phyloP scores from a whole-genome alignment of 2,329 filamentous ascomycete species.

The Fusarium coffeatum region DNA sequence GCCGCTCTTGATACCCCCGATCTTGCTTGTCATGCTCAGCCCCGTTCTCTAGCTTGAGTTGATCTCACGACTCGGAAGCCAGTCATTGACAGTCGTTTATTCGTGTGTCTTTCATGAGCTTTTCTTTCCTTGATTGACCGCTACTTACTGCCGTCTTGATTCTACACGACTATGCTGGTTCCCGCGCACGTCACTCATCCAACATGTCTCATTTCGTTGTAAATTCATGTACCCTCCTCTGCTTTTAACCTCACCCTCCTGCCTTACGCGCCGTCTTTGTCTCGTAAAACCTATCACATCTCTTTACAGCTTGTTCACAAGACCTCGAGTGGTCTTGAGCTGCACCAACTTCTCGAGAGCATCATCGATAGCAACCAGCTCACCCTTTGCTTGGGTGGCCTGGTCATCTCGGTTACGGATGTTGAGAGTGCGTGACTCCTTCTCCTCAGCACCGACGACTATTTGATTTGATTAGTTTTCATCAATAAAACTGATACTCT shows the following conservation, averaged over 20 bases:
- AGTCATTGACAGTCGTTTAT: neutral
- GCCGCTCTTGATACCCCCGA: neutral
- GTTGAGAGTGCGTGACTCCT: slow-evolving; percentile 69
- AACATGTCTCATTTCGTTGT: slow-evolving; percentile 37
- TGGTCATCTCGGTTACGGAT: slow-evolving; percentile 73
- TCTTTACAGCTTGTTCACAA: slow-evolving; percentile 52
- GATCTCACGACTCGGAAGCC: slow-evolving; percentile 10
- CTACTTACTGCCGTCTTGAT: slow-evolving; percentile 21
- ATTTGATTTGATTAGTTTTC: slow-evolving; percentile 31
- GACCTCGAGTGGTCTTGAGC: slow-evolving; percentile 61
- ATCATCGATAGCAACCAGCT: slow-evolving; percentile 67
- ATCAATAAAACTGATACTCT: neutral
- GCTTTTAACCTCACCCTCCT: slow-evolving; percentile 35
- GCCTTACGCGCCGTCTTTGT: slow-evolving; percentile 14
- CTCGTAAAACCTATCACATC: slow-evolving; percentile 15
- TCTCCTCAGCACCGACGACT: slow-evolving; percentile 73
- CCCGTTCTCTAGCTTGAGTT: slow-evolving; percentile 4
- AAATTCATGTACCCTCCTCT: slow-evolving; percentile 33
- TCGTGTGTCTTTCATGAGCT: slow-evolving; percentile 1
- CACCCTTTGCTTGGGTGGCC: slow-evolving; percentile 69
- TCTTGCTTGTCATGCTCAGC: slow-evolving; percentile 17
- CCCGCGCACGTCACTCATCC: slow-evolving; percentile 24
- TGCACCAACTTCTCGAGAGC: slow-evolving; percentile 66
- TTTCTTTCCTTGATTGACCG: slow-evolving; percentile 36
- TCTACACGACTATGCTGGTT: slow-evolving; percentile 24